Conservation (phyloP, 2,329 filamentous ascomycete species). For the Plenodomus tracheiphilus region DNA sequence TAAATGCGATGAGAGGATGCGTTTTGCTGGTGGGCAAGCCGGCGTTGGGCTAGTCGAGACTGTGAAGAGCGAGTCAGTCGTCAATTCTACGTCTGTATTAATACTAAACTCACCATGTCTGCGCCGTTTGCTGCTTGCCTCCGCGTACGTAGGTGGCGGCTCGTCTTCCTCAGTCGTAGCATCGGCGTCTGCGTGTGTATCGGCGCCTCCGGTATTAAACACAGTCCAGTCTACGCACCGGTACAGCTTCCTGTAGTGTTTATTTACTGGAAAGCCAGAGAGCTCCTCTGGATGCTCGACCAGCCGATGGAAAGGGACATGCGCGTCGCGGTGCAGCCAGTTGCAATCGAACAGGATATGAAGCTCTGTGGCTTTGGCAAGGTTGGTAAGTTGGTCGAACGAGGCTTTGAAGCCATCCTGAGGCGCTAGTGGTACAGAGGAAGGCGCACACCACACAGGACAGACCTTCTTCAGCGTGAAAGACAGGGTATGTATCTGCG, state of each 20-base stretch:
- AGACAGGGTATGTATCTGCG: conserved; percentile 13
- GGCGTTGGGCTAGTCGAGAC: conserved; percentile 7
- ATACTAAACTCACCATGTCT: conserved; percentile 11
- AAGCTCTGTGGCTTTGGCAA: conserved; percentile 16
- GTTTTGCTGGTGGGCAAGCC: conserved; percentile 13
- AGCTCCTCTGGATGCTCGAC: conserved; percentile 11
- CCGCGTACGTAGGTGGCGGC: conserved; percentile 14
- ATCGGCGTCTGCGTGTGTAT: neutral
- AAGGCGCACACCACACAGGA: conserved; percentile 10
- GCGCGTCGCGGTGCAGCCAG: conserved; percentile 16
- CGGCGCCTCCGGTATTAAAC: conserved; percentile 9
- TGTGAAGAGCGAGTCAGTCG: neutral
- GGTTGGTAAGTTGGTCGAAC: conserved; percentile 8
- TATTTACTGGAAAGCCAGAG: conserved; percentile 9
- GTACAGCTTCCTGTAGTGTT: conserved; percentile 2
- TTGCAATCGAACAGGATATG: conserved; percentile 19
- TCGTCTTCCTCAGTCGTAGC: neutral
- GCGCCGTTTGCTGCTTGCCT: conserved; percentile 10
- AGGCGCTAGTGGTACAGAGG: neutral
- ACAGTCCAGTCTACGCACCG: conserved; percentile 7
- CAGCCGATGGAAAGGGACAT: conserved; percentile 7
- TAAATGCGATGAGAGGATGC: conserved; percentile 4
- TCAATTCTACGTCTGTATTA: neutral
- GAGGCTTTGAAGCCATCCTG: conserved; percentile 7
- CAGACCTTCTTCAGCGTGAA: conserved; percentile 7